Evolutionary conservation across 1,139 yeast genomes (phyloP).

Genomic region (Magnusiomyces suaveolens): DNA sequence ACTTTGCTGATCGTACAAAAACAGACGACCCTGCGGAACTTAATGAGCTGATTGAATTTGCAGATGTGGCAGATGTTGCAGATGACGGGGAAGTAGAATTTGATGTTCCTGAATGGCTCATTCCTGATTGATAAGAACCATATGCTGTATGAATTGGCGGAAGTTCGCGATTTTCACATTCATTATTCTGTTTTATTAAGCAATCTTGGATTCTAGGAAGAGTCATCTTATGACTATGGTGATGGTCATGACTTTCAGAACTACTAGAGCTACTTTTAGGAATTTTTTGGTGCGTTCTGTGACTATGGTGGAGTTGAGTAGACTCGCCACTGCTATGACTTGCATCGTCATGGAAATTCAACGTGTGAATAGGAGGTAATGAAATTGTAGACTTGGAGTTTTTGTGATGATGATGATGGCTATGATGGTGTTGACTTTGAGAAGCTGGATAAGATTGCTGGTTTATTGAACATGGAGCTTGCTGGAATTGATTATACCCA

Average conservation of each 20-base stretch:
- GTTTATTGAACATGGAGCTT: neutral
- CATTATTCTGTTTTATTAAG: neutral
- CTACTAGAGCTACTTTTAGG: neutral
- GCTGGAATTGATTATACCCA: neutral
- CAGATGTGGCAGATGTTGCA: neutral
- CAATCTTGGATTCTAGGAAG: neutral
- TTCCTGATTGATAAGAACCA: neutral
- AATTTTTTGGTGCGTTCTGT: neutral
- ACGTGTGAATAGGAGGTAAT: neutral
- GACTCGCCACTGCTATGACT: neutral
- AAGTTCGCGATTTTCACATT: neutral
- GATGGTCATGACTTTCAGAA: neutral
- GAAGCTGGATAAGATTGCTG: neutral
- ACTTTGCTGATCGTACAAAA: neutral
- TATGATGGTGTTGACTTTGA: neutral
- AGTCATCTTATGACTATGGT: neutral
- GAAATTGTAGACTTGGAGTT: neutral
- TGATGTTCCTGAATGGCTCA: slow-evolving; percentile 1
- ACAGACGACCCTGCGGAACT: neutral
- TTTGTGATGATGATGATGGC: neutral
- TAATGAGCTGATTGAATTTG: neutral
- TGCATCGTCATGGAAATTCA: neutral
- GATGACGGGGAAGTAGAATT: neutral
- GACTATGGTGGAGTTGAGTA: neutral
- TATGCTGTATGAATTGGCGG: neutral